Evolutionary conservation across 768 basidiomycete species (phyloP).

Genomic region (Hygrocybe coccinea): DNA sequence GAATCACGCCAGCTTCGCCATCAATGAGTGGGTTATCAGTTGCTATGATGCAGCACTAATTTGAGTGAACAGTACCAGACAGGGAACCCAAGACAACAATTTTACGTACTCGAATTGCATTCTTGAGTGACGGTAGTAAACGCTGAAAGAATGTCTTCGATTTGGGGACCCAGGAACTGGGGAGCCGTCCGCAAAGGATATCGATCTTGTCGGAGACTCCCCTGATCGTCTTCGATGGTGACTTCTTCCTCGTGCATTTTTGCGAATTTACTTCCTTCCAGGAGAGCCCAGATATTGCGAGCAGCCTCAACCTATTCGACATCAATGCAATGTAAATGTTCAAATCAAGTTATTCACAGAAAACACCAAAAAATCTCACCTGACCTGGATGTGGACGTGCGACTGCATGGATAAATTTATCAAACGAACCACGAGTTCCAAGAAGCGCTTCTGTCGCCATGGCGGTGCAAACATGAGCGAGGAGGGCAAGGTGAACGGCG

Average conservation of each 20-base stretch:
- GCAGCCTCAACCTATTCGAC: conserved; percentile 56
- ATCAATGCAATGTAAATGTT: background rate
- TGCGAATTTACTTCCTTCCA: conserved; percentile 60
- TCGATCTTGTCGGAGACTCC: conserved; percentile 70
- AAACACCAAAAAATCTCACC: conserved; percentile 25
- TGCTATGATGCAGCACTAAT: conserved; percentile 37
- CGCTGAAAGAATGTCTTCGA: conserved; percentile 67
- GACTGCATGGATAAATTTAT: conserved; percentile 66
- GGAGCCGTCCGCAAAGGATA: conserved; percentile 64
- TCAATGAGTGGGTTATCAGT: conserved; percentile 82
- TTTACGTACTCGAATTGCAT: conserved; percentile 68
- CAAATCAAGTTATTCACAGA: background rate
- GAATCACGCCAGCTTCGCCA: conserved; percentile 55
- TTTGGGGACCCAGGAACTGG: conserved; percentile 76
- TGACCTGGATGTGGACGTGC: conserved; percentile 81
- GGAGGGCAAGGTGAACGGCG: conserved; percentile 54
- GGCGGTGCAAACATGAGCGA: conserved; percentile 70
- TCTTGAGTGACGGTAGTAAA: conserved; percentile 58
- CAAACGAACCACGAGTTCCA: conserved; percentile 60
- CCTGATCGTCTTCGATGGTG: conserved; percentile 58
- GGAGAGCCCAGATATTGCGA: conserved; percentile 53
- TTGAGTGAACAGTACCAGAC: background rate
- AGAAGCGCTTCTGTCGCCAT: conserved; percentile 75
- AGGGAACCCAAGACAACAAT: background rate
- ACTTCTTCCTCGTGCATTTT: conserved; percentile 59